These are phyloP conservation scores for Galerina marginata DNA, from an alignment of 768 basidiomycete genomes.

Conservation along the genomic window DNA sequence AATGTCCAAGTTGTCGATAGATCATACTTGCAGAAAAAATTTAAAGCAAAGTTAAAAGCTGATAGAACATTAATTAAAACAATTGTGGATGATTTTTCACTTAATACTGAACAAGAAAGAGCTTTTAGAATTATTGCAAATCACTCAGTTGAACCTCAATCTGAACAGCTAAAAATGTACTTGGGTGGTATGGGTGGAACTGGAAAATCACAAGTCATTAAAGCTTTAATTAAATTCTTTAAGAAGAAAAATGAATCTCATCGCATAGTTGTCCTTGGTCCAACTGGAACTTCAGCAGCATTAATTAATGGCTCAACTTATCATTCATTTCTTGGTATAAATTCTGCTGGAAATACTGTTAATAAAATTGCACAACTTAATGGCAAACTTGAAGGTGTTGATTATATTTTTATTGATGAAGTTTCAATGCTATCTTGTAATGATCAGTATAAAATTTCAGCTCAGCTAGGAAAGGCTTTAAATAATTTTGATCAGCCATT, in stretches of 20 bases:
- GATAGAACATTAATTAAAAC: constrained; percentile 30
- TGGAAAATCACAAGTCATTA: constrained; percentile 38
- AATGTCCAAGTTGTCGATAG: constrained; percentile 29
- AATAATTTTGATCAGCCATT: constrained; percentile 27
- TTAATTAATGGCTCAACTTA: constrained; percentile 15
- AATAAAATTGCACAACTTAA: constrained; percentile 20
- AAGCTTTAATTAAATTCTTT: constrained; percentile 31
- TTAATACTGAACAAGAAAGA: constrained; percentile 36
- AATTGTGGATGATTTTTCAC: constrained; percentile 16
- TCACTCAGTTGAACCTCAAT: constrained; percentile 19
- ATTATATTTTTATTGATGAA: constrained; percentile 41
- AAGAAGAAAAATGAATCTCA: constrained; percentile 16
- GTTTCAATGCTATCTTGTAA: constrained; percentile 43
- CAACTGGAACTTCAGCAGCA: constrained; percentile 22
- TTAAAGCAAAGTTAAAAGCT: constrained; percentile 9
- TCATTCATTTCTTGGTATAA: constrained; percentile 17
- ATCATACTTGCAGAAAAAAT: constrained; percentile 25
- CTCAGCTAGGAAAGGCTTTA: constrained; percentile 24
- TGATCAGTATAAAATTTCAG: constrained; percentile 36
- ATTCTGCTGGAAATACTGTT: constrained; percentile 6
- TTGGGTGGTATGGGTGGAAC: constrained; percentile 40
- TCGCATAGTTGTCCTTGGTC: constrained; percentile 22
- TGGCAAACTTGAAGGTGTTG: constrained; percentile 16
- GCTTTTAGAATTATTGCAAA: constrained; percentile 37
- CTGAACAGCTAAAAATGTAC: constrained; percentile 34